Conservation (phyloP, 305 asterid species). For the Fraxinus dipetala region DNA sequence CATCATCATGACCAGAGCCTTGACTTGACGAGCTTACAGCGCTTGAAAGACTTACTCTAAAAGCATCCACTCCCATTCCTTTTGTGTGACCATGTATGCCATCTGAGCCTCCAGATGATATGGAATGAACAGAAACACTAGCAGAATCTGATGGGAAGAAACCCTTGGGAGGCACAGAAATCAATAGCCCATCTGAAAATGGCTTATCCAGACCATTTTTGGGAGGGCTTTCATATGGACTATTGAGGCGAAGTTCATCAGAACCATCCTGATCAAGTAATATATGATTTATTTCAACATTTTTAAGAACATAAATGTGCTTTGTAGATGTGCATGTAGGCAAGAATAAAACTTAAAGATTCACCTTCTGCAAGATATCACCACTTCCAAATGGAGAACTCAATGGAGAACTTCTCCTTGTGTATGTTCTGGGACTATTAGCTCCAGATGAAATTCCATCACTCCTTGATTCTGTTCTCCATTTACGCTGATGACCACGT, state of each 20-base stretch:
- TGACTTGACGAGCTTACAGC: constrained; percentile 95
- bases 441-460: constrained; percentile 91
- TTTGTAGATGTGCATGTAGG: constrained; percentile 11
- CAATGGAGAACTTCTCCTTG: constrained; percentile 80
- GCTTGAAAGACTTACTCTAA: constrained; percentile 91
- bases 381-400: constrained; percentile 79
- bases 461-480: constrained; percentile 86
- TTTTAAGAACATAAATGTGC: constrained; percentile 22
- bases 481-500: constrained; percentile 74
- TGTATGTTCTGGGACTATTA: constrained; percentile 79
- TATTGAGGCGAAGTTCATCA: constrained; percentile 61
- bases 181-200: constrained; percentile 55
- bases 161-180: constrained; percentile 69
- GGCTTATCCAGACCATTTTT: constrained; percentile 63
- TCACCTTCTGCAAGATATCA: constrained; percentile 71
- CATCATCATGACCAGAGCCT: constrained; percentile 89
- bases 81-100: constrained; percentile 63
- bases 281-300: constrained; percentile 25
- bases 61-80: constrained; percentile 71
- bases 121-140: constrained; percentile 61
- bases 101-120: constrained; percentile 84
- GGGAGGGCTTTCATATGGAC: constrained; percentile 83
- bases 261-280: constrained; percentile 61
- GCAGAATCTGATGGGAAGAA: constrained; percentile 72
- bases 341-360: constrained; percentile 14